These are phyloP conservation scores for Hymenotorrendiella dingleyae DNA, from an alignment of 2,329 filamentous ascomycete species.

Conservation along the genomic window DNA sequence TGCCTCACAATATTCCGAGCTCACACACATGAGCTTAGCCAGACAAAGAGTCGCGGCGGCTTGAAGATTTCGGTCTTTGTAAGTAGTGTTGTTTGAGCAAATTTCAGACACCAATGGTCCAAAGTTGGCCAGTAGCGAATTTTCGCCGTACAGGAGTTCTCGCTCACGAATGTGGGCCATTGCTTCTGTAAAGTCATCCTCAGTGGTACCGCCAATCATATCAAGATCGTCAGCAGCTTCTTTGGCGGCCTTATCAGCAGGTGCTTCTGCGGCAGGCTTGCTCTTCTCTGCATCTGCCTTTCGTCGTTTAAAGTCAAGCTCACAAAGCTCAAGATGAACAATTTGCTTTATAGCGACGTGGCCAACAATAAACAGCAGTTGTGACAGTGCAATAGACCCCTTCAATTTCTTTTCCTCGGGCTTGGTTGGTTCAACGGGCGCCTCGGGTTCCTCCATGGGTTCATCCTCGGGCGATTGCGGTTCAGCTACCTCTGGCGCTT, in stretches of 20 bases:
- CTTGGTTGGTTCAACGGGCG: conserved; percentile 6
- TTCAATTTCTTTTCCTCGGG: conserved; percentile 48
- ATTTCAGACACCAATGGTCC: conserved; percentile 90
- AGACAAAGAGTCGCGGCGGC: conserved; percentile 90
- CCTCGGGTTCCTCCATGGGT: conserved; percentile 15
- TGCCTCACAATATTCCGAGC: conserved; percentile 88
- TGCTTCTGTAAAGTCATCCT: conserved; percentile 86
- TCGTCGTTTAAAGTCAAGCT: conserved; percentile 93
- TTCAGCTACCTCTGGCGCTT: conserved; percentile 27
- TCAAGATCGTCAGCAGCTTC: conserved; percentile 85
- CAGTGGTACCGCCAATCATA: conserved; percentile 91
- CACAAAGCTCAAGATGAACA: conserved; percentile 94
- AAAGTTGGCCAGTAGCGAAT: conserved; percentile 82
- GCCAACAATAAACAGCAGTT: conserved; percentile 89
- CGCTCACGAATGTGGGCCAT: conserved; percentile 80
- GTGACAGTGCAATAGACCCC: conserved; percentile 72
- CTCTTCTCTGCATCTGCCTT: conserved; percentile 85
- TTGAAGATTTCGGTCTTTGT: conserved; percentile 84
- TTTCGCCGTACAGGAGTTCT: conserved; percentile 75
- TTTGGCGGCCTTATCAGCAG: conserved; percentile 48
- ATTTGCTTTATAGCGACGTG: conserved; percentile 99
- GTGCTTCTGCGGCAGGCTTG: conserved; percentile 35
- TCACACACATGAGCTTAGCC: conserved; percentile 98
- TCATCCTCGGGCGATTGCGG: conserved; percentile 22
- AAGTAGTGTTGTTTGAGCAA: conserved; percentile 88